These are phyloP conservation scores for Candida ulmi DNA, from an alignment of 805 yeast genomes.

Conservation along the genomic window DNA sequence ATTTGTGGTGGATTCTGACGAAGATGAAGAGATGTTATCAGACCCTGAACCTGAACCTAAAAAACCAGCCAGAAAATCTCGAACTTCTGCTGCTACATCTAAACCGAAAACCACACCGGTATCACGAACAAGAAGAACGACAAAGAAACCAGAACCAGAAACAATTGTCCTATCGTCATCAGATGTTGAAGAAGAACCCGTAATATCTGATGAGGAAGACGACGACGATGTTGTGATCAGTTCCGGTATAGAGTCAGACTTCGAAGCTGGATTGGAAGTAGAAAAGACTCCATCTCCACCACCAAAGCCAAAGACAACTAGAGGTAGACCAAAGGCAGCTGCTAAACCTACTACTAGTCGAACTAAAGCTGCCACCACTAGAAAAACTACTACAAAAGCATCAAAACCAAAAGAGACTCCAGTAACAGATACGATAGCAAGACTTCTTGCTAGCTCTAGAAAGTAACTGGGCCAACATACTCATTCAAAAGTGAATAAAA, in stretches of 20 bases:
- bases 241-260: background rate
- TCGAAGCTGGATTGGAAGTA: background rate
- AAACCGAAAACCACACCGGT: background rate
- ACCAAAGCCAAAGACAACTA: background rate
- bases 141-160: background rate
- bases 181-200: background rate
- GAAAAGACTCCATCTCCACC: background rate
- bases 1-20: slow-evolving; percentile 25
- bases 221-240: background rate
- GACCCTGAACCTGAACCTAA: background rate
- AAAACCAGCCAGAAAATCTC: background rate
- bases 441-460: slow-evolving; percentile 1
- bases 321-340: background rate
- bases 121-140: too few species aligned
- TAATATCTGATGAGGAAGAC: background rate
- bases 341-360: too few species aligned
- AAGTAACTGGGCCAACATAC: background rate
- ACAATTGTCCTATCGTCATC: background rate
- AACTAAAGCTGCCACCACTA: background rate
- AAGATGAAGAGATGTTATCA: slow-evolving; percentile 4
- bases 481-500: too few species aligned
- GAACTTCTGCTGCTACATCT: background rate
- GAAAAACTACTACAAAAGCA: background rate
- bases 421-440: slow-evolving; percentile 2
- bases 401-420: background rate